Evolutionary conservation across 192 early-diverging fungal species (phyloP).

Genomic region (Endogone sp.): DNA sequence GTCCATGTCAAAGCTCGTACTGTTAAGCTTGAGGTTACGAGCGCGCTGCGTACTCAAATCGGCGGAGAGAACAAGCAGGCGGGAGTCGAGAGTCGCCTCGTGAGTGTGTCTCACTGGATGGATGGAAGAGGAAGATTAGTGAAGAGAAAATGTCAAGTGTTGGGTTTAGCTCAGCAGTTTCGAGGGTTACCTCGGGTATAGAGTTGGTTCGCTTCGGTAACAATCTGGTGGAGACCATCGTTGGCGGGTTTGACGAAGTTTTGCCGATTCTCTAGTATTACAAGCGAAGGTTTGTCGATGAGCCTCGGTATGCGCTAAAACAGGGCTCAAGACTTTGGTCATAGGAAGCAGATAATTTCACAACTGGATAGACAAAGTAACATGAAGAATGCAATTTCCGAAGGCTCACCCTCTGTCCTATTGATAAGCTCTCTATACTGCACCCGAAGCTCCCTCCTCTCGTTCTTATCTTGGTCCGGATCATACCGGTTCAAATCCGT

Average conservation of each 20-base stretch:
- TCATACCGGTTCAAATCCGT: too few relatives aligned
- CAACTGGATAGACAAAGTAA: too few relatives aligned
- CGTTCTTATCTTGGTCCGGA: too few relatives aligned
- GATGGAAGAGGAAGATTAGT: background rate
- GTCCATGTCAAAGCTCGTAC: conserved; percentile 69
- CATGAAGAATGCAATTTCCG: too few relatives aligned
- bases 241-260: conserved; percentile 31
- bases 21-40: conserved; percentile 70
- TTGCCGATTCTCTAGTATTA: conserved; percentile 36
- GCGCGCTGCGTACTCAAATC: conserved; percentile 75
- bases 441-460: too few relatives aligned
- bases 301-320: too few relatives aligned
- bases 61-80: conserved; percentile 68
- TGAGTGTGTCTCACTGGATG: conserved; percentile 69
- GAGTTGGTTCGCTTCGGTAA: conserved; percentile 32
- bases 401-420: too few relatives aligned
- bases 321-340: too few relatives aligned
- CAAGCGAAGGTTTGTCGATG: too few relatives aligned
- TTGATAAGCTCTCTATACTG: too few relatives aligned
- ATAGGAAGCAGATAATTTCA: too few relatives aligned
- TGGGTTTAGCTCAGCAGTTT: background rate
- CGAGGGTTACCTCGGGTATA: conserved; percentile 27
- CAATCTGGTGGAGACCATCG: conserved; percentile 26
- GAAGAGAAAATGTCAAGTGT: background rate
- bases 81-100: conserved; percentile 90